Evolutionary conservation across 2,329 filamentous ascomycete genomes (phyloP), one percentile per base, ranked within the genome.

Genomic region (Hypoxylon sp.): DNA sequence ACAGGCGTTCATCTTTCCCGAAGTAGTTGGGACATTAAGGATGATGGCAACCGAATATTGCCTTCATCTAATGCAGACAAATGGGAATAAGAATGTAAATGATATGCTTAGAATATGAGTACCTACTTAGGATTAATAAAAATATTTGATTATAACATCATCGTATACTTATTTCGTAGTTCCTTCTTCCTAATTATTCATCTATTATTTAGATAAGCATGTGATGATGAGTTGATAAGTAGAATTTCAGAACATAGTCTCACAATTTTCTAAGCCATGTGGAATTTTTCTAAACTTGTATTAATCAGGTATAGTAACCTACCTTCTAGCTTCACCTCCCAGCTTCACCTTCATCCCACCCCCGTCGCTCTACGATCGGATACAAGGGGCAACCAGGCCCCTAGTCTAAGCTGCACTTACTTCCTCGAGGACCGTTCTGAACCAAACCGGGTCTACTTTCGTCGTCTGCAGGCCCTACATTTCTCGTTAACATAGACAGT

Each of bases 241-340:
- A 11, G n/a, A 6, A 20, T 42, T 20, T 17, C 40, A 6, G n/a
- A 42, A 20, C 40, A n/a, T 42, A 6, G 40, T 17, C n/a, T 44
- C 40, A 22, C 17, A 4, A 4, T 22, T 2, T 44, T 42, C 17
- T 27, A 55, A 37, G n/a, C 17, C 14, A 27, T 25, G 46, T 33
- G 0, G n/a, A 27, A 27, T 27, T 27, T 27, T 27, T 27, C 25
- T 50, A 40, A 44, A 46, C 10, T 57, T 57, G 35, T 35, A 13
- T 17, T 50, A 44, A 44, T 42, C 46, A 51, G 33, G 2, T 48
- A 42, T 48, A 31, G 14, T 20, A 13, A 53, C 51, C 42, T 54
- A 61, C 63, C 42, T 56, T 61, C 57, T 14, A 51, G 57, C 51
- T 61, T 61, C 63, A 50, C 42, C 54, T 60, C 20, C 20, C 20